Conservation (phyloP, 164 flowering plant species). For the Litsea cubeba region DNA sequence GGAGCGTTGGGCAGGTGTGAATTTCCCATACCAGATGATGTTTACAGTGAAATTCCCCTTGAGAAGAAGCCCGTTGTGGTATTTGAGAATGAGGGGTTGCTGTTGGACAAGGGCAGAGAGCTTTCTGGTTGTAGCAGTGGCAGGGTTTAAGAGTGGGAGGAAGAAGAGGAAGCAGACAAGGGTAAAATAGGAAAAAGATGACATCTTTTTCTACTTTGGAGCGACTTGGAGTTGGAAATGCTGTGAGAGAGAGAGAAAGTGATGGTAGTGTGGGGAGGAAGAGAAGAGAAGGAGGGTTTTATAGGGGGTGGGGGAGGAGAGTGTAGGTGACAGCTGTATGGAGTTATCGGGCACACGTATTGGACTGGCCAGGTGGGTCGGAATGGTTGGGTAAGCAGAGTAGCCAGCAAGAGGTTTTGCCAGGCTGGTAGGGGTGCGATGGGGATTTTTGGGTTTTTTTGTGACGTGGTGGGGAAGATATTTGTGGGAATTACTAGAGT, state of each 20-base stretch:
- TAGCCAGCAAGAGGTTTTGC: neutral
- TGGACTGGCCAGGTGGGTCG: neutral
- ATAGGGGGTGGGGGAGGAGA: neutral
- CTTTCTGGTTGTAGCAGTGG: conserved; percentile 22
- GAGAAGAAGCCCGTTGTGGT: conserved; percentile 70
- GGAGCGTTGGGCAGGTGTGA: conserved; percentile 49
- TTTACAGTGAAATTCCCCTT: conserved; percentile 54
- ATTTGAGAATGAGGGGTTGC: conserved; percentile 42
- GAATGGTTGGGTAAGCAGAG: neutral
- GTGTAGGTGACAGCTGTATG: conserved; percentile 15
- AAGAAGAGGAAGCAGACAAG: conserved; percentile 7
- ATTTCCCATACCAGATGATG: conserved; percentile 61
- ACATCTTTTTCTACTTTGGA: neutral
- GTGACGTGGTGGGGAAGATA: conserved; percentile 8
- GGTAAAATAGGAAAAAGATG: neutral
- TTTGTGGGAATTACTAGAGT: neutral
- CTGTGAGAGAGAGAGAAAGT: neutral
- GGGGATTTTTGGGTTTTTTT: neutral
- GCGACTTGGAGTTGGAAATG: neutral
- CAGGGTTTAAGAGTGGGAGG: neutral
- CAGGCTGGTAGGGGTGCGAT: neutral
- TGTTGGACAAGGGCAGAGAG: conserved; percentile 33
- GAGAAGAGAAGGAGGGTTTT: neutral
- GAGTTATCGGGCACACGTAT: neutral
- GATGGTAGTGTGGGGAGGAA: neutral